A percentile compares a stretch with the other conserved stretches of the same genome.
Conservation (phyloP, 2,329 filamentous ascomycete genomes). For the Geosmithia putterillii region DNA sequence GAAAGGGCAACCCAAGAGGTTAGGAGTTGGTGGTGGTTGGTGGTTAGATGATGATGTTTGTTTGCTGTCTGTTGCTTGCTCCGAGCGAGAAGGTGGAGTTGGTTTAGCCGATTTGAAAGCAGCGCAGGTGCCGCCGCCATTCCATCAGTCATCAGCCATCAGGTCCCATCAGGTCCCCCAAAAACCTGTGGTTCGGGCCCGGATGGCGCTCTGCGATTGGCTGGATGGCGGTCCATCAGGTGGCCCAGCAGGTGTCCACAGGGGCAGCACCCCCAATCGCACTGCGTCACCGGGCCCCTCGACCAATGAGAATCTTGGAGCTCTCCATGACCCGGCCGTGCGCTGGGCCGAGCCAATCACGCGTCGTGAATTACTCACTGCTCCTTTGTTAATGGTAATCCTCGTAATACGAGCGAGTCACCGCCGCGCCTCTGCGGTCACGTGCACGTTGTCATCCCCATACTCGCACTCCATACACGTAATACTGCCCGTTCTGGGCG, state of each 20-base stretch:
- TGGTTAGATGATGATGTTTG: background rate
- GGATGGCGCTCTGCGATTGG: background rate
- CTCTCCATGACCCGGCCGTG: conserved; percentile 1
- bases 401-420: background rate
- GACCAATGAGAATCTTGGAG: background rate
- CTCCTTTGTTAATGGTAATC: background rate
- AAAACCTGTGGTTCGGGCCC: background rate
- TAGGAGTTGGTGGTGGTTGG: background rate
- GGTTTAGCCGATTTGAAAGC: background rate
- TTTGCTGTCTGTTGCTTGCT: background rate
- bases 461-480: too few relatives aligned
- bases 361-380: conserved; percentile 16
- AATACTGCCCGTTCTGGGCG: too few relatives aligned
- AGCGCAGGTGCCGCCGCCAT: background rate
- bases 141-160: background rate
- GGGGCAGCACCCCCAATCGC: background rate
- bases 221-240: background rate
- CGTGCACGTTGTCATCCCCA: too few relatives aligned
- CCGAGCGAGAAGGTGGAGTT: background rate
- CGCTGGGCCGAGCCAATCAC: conserved; percentile 16
- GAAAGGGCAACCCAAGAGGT: background rate
- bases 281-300: background rate
- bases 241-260: background rate
- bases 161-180: background rate
- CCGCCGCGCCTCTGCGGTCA: too few relatives aligned